Conservation (phyloP, 108 stramenopile species). For the Pseudonitzschia multistriata region DNA sequence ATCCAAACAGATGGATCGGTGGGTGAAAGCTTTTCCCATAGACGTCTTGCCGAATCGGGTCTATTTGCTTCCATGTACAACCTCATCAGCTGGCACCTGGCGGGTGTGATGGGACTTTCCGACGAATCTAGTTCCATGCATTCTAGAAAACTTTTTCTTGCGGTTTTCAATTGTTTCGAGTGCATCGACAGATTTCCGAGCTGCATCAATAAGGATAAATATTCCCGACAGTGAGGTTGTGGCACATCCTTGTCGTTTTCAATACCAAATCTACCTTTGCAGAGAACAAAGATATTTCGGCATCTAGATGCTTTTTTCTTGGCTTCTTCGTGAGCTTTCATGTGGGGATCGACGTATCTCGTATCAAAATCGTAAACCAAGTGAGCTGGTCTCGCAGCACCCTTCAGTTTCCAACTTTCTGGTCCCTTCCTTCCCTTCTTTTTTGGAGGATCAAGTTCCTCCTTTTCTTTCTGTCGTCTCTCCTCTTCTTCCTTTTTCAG, state of each 20-base stretch:
- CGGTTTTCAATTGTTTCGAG: slow-evolving; percentile 65
- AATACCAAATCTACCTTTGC: slow-evolving; percentile 60
- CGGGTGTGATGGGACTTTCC: slow-evolving; percentile 56
- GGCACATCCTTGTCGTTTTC: slow-evolving; percentile 39
- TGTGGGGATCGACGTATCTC: slow-evolving; percentile 82
- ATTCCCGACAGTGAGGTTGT: slow-evolving; percentile 64
- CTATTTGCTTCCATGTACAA: slow-evolving; percentile 75
- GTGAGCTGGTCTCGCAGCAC: slow-evolving; percentile 85
- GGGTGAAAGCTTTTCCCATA: slow-evolving; percentile 47
- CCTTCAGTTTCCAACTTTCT: slow-evolving; percentile 84
- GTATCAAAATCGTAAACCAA: slow-evolving; percentile 89
- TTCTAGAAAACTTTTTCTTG: slow-evolving; percentile 64
- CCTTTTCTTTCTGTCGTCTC: slow-evolving; percentile 30
- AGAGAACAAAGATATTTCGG: slow-evolving; percentile 60
- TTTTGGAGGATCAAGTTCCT: slow-evolving; percentile 33
- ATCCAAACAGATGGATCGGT: slow-evolving; percentile 75
- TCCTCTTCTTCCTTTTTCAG: slow-evolving; percentile 32
- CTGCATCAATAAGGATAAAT: slow-evolving; percentile 73
- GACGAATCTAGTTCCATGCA: slow-evolving; percentile 63
- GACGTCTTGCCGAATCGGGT: slow-evolving; percentile 57
- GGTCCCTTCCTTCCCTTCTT: slow-evolving; percentile 67
- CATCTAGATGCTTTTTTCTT: slow-evolving; percentile 49
- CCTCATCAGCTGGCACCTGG: slow-evolving; percentile 70
- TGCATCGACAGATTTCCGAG: slow-evolving; percentile 64
- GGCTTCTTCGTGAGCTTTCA: slow-evolving; percentile 70